Conservation (phyloP, 2,329 filamentous ascomycete genomes). For the Didymella sp. region DNA sequence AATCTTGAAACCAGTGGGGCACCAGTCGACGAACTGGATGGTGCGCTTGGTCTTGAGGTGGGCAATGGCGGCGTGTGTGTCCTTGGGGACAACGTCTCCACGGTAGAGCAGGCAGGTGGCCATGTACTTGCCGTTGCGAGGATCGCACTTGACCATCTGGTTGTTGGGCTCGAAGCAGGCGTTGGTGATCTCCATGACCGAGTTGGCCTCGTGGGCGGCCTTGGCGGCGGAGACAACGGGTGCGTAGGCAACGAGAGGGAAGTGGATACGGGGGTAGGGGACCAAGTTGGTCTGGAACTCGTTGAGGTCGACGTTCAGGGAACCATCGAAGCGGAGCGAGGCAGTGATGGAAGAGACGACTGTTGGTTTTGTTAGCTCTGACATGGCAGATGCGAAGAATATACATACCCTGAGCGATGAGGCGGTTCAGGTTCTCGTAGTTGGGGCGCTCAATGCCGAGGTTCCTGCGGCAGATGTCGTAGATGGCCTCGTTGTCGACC, state of each 20-base stretch:
- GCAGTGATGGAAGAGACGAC: slow-evolving; percentile 98
- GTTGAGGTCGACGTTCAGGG: slow-evolving; percentile 98
- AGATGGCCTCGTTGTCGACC: slow-evolving; percentile 99
- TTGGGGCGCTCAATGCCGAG: slow-evolving; percentile 95
- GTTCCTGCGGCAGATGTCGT: slow-evolving; percentile 98
- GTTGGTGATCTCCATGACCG: slow-evolving; percentile 97
- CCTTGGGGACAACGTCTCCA: slow-evolving; percentile 96
- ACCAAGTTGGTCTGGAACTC: slow-evolving; percentile 99
- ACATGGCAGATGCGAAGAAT: slow-evolving; percentile 18
- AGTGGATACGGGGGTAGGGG: slow-evolving; percentile 98
- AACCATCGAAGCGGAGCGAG: slow-evolving; percentile 97
- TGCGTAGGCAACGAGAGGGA: slow-evolving; percentile 95
- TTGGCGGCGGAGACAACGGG: slow-evolving; percentile 94
- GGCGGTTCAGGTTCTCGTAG: slow-evolving; percentile 98
- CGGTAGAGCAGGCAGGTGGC: slow-evolving; percentile 97
- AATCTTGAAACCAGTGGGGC: slow-evolving; percentile 99
- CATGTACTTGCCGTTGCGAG: slow-evolving; percentile 99
- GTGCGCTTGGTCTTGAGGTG: slow-evolving; percentile 99
- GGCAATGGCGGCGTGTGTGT: slow-evolving; percentile 89
- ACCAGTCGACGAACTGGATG: slow-evolving; percentile 99
- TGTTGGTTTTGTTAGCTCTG: slow-evolving; percentile 45
- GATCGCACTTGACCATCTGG: slow-evolving; percentile 99
- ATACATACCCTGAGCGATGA: slow-evolving; percentile 87
- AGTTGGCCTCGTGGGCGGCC: slow-evolving; percentile 97
- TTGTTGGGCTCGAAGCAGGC: slow-evolving; percentile 99